Evolutionary conservation across 352 stramenopile species (phyloP).

Genomic region (Pythium chondricola): DNA sequence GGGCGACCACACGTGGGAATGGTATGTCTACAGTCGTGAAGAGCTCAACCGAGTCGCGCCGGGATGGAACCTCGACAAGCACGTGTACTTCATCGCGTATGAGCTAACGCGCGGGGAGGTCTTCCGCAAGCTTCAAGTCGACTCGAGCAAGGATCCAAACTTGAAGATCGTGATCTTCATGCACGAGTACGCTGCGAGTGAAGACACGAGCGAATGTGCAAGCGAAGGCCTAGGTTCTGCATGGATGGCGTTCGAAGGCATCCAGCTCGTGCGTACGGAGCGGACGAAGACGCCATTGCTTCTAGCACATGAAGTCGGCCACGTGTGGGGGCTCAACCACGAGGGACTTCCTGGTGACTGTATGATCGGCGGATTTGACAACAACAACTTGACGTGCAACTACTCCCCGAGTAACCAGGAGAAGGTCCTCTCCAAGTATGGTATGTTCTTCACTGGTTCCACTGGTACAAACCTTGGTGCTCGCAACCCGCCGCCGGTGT

Average conservation of each 20-base stretch:
- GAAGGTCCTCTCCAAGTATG: neutral
- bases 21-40: slow-evolving; percentile 3
- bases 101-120: neutral
- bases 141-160: neutral
- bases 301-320: neutral
- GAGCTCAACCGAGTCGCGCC: neutral
- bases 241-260: neutral
- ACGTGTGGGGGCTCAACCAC: neutral
- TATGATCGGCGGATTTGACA: slow-evolving; percentile 2
- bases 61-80: neutral
- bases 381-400: neutral
- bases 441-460: slow-evolving; percentile 1
- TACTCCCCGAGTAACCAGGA: neutral
- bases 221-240: neutral
- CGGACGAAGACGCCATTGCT: neutral
- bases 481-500: neutral
- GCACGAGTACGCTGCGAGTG: neutral
- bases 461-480: neutral
- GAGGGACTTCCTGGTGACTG: neutral
- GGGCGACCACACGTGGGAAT: slow-evolving; percentile 1
- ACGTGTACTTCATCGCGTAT: neutral
- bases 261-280: neutral
- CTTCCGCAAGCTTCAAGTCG: neutral
- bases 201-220: neutral
- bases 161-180: neutral